Percentiles rank a stretch among this genome's conserved stretches.
phyloP scores from a whole-genome alignment of 306 rosid genomes.

The Mucuna pruriens region DNA sequence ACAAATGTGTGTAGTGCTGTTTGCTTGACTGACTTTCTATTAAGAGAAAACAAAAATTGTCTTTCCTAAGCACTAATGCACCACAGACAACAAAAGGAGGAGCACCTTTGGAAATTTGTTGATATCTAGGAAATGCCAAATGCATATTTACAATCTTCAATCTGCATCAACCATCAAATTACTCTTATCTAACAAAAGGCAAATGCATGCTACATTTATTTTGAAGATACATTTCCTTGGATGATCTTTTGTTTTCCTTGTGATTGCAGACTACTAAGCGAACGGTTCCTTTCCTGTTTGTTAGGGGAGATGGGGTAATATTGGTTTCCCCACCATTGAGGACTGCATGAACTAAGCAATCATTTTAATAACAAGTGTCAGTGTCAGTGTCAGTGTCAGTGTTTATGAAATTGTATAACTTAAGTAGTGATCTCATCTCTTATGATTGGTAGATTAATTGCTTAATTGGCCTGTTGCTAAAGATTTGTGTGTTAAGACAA shows the following conservation, averaged over 20 bases:
- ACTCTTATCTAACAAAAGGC: neutral
- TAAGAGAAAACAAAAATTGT: neutral
- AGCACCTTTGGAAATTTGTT: slow-evolving; percentile 18
- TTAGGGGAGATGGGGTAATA: slow-evolving; percentile 98
- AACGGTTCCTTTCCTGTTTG: slow-evolving; percentile 91
- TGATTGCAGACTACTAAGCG: slow-evolving; percentile 84
- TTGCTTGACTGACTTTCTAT: slow-evolving; percentile 7
- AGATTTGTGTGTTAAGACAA: slow-evolving; percentile 29
- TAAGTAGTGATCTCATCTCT: slow-evolving; percentile 26
- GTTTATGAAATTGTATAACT: slow-evolving; percentile 34
- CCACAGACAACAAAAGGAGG: neutral
- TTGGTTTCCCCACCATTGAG: slow-evolving; percentile 97
- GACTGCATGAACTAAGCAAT: slow-evolving; percentile 61
- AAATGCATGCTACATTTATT: slow-evolving; percentile 13
- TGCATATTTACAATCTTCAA: slow-evolving; percentile 22
- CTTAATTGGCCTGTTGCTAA: slow-evolving; percentile 30
- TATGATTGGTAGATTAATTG: slow-evolving; percentile 42
- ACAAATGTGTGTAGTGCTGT: neutral
- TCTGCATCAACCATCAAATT: slow-evolving; percentile 17
- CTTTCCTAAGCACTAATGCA: neutral
- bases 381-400: slow-evolving; percentile 24
- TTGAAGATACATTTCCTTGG: neutral
- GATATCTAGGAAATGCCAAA: neutral
- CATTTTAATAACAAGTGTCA: slow-evolving; percentile 33
- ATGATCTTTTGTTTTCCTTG: slow-evolving; percentile 28